A percentile compares a stretch with the other conserved stretches of the same genome.
Conservation (phyloP, 2,329 filamentous ascomycete species). For the Aspergillus tamarii region DNA sequence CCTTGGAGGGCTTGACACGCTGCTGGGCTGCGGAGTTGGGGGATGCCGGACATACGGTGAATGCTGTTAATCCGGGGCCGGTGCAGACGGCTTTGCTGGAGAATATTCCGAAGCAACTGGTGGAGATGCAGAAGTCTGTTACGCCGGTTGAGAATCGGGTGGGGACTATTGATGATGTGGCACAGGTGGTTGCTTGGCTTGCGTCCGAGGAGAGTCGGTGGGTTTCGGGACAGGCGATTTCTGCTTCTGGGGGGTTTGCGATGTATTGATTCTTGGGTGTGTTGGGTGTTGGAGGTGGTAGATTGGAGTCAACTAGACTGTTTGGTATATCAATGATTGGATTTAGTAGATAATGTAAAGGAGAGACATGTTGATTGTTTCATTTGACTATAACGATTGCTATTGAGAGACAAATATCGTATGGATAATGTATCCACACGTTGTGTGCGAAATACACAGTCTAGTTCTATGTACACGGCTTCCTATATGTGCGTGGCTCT, state of each 20-base stretch:
- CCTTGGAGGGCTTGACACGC: conserved; percentile 63
- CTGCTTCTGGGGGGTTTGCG: neutral
- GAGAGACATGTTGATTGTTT: neutral
- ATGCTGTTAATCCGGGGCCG: conserved; percentile 63
- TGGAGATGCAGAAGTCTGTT: conserved; percentile 52
- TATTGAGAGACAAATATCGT: neutral
- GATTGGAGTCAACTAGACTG: neutral
- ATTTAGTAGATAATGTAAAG: neutral
- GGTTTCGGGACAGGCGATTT: conserved; percentile 8
- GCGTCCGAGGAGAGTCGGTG: conserved; percentile 4
- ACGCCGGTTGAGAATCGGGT: conserved; percentile 10
- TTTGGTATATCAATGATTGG: neutral
- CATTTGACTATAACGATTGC: neutral
- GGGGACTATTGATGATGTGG: conserved; percentile 4
- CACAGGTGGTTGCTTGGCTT: conserved; percentile 10
- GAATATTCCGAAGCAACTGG: conserved; percentile 47
- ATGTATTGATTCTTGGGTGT: neutral
- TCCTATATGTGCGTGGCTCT: neutral
- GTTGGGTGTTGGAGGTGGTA: neutral
- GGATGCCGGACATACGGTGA: conserved; percentile 61
- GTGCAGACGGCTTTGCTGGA: conserved; percentile 62
- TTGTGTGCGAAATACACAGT: neutral
- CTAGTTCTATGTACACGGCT: neutral
- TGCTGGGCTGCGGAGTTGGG: conserved; percentile 64
- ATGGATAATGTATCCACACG: neutral